Evolutionary conservation across 1,284 basidiomycete genomes (phyloP).

Genomic region (Irpex rosettiformis): DNA sequence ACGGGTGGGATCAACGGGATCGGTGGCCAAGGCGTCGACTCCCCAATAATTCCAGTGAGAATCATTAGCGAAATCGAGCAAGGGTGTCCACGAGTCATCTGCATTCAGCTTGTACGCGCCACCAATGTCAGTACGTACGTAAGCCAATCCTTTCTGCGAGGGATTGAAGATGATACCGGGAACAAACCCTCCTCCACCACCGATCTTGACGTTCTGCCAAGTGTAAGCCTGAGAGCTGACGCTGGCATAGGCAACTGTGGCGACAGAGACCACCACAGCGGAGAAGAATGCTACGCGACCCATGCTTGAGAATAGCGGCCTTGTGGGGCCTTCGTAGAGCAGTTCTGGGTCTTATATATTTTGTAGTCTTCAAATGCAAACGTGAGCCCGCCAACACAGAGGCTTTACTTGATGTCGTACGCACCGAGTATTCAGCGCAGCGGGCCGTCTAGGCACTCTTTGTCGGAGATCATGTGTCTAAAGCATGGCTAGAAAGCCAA

Average conservation of each 20-base stretch:
- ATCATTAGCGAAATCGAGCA: constrained; percentile 57
- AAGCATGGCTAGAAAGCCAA: background rate
- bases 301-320: background rate
- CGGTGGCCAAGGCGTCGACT: constrained; percentile 59
- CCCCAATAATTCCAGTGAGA: constrained; percentile 63
- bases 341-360: background rate
- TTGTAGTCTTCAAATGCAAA: background rate
- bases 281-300: constrained; percentile 1
- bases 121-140: constrained; percentile 65
- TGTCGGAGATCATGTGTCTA: background rate
- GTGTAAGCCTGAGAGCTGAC: constrained; percentile 48
- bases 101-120: constrained; percentile 62
- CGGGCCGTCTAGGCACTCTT: background rate
- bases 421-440: constrained; percentile 9
- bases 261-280: background rate
- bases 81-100: constrained; percentile 57
- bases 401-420: background rate
- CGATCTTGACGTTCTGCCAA: constrained; percentile 66
- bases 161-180: constrained; percentile 64
- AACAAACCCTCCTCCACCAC: constrained; percentile 47
- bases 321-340: background rate
- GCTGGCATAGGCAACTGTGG: constrained; percentile 23
- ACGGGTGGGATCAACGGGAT: constrained; percentile 52
- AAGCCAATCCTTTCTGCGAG: constrained; percentile 51
- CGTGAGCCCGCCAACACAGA: background rate